Percentiles rank a stretch among this genome's conserved stretches.
Evolutionary conservation across 257 asterid genomes (phyloP).

Genomic region (Przewalskia tangutica): DNA sequence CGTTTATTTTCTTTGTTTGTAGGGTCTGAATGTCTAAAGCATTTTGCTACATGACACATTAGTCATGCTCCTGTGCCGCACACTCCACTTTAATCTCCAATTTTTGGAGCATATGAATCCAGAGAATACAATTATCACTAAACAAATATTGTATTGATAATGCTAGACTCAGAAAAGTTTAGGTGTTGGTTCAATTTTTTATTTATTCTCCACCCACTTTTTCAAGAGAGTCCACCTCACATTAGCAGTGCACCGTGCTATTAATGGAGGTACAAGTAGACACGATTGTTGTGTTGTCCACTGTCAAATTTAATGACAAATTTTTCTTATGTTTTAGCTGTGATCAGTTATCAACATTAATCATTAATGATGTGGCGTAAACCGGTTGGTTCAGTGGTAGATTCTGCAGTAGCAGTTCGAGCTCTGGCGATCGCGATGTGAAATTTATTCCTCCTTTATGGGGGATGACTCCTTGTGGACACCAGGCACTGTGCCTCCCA

Average conservation of each 20-base stretch:
- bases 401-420: too few relatives aligned
- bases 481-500: too few relatives aligned
- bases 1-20: conserved; percentile 6
- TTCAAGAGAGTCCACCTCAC: not conserved
- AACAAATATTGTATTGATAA: not conserved
- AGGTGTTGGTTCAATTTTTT: not conserved
- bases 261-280: conserved; percentile 5
- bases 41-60: conserved; percentile 71
- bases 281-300: not conserved
- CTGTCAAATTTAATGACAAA: not conserved
- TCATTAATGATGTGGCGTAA: not conserved
- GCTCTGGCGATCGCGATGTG: too few relatives aligned
- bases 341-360: not conserved
- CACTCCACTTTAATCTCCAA: conserved; percentile 19
- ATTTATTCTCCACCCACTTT: not conserved
- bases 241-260: not conserved
- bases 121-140: not conserved
- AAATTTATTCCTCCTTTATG: too few relatives aligned
- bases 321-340: not conserved
- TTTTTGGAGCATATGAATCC: not conserved
- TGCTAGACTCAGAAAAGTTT: not conserved
- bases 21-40: conserved; percentile 84
- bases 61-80: conserved; percentile 61
- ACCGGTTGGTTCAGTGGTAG: too few relatives aligned
- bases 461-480: too few relatives aligned